These are phyloP conservation scores for Penicillium sp. DNA, from an alignment of 2,329 filamentous ascomycete genomes.

Conservation along the genomic window DNA sequence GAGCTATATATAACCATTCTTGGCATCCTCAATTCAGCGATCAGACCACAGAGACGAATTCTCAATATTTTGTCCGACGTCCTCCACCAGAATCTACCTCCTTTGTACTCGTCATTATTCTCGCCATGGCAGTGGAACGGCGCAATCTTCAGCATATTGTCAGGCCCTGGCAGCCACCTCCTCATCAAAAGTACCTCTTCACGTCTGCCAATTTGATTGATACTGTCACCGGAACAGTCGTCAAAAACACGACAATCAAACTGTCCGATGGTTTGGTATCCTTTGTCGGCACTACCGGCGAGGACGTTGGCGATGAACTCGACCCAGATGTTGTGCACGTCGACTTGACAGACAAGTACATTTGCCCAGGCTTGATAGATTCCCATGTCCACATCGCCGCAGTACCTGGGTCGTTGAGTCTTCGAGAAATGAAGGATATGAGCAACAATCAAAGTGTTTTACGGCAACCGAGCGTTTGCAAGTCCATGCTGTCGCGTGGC, in stretches of 20 bases:
- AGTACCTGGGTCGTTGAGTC: neutral
- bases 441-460: neutral
- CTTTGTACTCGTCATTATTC: no score
- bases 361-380: neutral
- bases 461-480: neutral
- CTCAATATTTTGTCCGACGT: no score
- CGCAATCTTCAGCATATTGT: neutral
- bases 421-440: neutral
- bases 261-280: neutral
- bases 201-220: neutral
- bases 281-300: neutral
- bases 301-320: neutral
- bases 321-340: neutral
- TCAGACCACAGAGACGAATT: no score
- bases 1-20: no score
- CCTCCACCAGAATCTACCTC: no score
- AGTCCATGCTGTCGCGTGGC: slow-evolving; percentile 4
- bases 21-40: no score
- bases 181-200: neutral
- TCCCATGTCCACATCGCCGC: neutral
- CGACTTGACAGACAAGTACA: neutral
- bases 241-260: neutral
- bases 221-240: neutral
- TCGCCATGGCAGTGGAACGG: neutral
- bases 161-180: neutral